These are phyloP conservation scores for Chlamydomonas eustigma DNA, from an alignment of 139 green algal species.

Conservation along the genomic window DNA sequence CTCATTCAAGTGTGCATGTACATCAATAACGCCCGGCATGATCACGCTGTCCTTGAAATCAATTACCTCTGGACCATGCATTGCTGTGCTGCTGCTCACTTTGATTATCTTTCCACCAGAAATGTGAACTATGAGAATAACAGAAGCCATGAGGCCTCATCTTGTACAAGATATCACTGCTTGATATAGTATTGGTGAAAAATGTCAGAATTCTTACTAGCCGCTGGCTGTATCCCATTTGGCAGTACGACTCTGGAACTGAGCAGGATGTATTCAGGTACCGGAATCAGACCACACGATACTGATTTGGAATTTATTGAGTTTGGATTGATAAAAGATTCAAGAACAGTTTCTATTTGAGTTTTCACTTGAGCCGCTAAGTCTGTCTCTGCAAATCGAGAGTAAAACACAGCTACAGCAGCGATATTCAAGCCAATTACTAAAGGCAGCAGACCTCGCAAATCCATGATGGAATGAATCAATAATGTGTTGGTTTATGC, in stretches of 20 bases:
- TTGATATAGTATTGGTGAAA: too few species aligned
- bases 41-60: conserved; percentile 61
- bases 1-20: conserved; percentile 94
- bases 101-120: background rate
- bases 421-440: conserved; percentile 19
- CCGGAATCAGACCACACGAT: conserved; percentile 3
- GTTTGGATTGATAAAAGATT: background rate
- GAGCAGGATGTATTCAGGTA: conserved; percentile 2
- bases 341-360: background rate
- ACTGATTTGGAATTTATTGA: background rate
- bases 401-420: conserved; percentile 23
- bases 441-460: background rate
- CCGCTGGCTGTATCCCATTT: conserved; percentile 37
- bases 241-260: conserved; percentile 9
- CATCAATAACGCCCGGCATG: conserved; percentile 84
- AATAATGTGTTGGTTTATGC: too few species aligned
- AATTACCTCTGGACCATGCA: conserved; percentile 25
- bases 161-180: too few species aligned
- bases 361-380: background rate
- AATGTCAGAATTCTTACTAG: conserved; percentile 19
- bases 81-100: background rate
- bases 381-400: conserved; percentile 25
- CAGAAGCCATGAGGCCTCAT: too few species aligned
- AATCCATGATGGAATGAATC: background rate
- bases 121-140: background rate